Evolutionary conservation across 768 basidiomycete genomes (phyloP).

Genomic region (Suillus hirtellus): DNA sequence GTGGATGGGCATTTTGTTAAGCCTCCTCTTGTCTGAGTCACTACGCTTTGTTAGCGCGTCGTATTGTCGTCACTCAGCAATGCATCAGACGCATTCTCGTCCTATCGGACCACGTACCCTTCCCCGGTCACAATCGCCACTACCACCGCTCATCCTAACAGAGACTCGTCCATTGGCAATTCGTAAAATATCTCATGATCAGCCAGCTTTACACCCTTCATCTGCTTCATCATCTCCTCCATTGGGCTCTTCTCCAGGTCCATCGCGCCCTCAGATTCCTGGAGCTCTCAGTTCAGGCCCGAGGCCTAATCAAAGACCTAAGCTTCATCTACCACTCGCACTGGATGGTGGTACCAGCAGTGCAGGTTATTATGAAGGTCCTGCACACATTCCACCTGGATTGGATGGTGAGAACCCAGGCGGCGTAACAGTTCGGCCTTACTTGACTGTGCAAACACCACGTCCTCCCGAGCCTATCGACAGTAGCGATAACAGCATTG

Average conservation of each 20-base stretch:
- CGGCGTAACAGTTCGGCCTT: slow-evolving; percentile 45
- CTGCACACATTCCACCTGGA: slow-evolving; percentile 34
- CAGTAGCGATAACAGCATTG: slow-evolving; percentile 36
- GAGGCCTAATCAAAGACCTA: slow-evolving; percentile 33
- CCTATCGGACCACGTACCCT: slow-evolving; percentile 54
- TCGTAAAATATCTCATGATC: slow-evolving; percentile 38
- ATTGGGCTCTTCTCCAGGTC: slow-evolving; percentile 31
- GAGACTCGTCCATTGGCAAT: slow-evolving; percentile 42
- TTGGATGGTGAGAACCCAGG: slow-evolving; percentile 38
- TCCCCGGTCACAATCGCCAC: slow-evolving; percentile 45
- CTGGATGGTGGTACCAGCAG: slow-evolving; percentile 19
- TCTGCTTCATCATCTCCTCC: slow-evolving; percentile 28
- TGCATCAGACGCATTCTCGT: slow-evolving; percentile 34
- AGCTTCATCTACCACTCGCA: slow-evolving; percentile 37
- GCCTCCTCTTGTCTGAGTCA: neutral
- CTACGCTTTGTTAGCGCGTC: slow-evolving; percentile 18
- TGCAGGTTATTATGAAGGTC: slow-evolving; percentile 35
- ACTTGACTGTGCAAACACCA: slow-evolving; percentile 34
- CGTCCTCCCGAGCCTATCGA: slow-evolving; percentile 28
- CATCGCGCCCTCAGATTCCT: slow-evolving; percentile 33
- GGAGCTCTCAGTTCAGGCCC: slow-evolving; percentile 32
- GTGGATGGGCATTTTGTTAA: neutral
- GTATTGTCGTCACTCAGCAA: slow-evolving; percentile 20
- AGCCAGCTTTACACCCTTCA: slow-evolving; percentile 27
- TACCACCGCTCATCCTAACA: slow-evolving; percentile 28